Evolutionary conservation across 768 basidiomycete genomes (phyloP), one percentile per base, ranked within the genome.

Genomic region (Leucosporidium scottii): DNA sequence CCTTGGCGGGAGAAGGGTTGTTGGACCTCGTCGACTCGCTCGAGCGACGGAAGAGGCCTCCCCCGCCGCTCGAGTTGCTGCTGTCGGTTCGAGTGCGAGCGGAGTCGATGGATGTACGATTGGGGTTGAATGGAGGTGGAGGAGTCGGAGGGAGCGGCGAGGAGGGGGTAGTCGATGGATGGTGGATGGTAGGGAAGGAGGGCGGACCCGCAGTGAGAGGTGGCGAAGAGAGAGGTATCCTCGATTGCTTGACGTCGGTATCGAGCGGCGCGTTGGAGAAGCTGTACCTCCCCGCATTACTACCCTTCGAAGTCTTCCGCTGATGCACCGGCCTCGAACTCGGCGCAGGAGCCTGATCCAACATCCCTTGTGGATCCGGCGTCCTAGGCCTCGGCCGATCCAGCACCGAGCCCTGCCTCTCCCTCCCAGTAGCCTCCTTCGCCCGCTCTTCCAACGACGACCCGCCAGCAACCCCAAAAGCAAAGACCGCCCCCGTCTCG

Each of bases 351-450:
- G 5, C 49, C 66, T 12, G 58, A 63, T 62, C 65, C 17, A 70
- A 47, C 34, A 30, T 54, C 2, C 49, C 55, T 44, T 58, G 34
- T 23, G 59, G 13, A 23, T 70, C 69, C 3, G 69, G 69, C 48
- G 69, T 64, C 15, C 44, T 31, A 0, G 69, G 69, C 31, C 69
- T 25, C 13, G 69, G 68, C 1, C 68, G 59, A 27, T 65, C 64
- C 56, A 69, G 30, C 9, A 64, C 9, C 49, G 56, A 27, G 34
- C 56, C 13, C 47, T 15, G 30, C 59, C 47, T 27, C 47, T 50
- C 44, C n/a, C 21, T 23, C 28, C 31, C 55, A 51, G 25, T 21
- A n/a, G 10, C 20, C 8, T 18, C 27, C 59, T 17, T 49, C 48
- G 27, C 23, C 3, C 15, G 21, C 51, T 62, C 34, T 30, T 30